Conservation (phyloP, 1,139 yeast genomes). For the Blastobotrys indianensis region DNA sequence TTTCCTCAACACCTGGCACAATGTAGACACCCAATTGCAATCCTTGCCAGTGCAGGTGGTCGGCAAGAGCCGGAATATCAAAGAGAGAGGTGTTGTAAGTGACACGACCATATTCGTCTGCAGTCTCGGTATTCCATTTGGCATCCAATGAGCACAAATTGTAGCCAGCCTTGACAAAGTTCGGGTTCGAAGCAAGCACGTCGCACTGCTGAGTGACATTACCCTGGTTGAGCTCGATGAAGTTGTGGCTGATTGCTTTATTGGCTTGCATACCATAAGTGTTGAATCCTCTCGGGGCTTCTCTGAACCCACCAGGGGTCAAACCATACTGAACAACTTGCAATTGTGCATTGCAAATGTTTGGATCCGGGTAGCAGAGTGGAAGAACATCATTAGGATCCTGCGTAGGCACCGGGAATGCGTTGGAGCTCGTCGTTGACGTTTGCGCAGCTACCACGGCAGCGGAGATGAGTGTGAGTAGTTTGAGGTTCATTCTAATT, state of each 20-base stretch:
- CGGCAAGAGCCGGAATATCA: conserved; percentile 10
- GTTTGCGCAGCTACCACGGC: neutral
- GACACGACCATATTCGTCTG: conserved; percentile 12
- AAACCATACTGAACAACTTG: conserved; percentile 8
- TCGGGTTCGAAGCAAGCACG: conserved; percentile 5
- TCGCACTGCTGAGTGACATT: conserved; percentile 10
- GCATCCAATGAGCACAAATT: conserved; percentile 13
- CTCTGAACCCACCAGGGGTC: conserved; percentile 9
- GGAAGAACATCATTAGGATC: neutral
- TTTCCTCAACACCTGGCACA: conserved; percentile 12
- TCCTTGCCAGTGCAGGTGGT: conserved; percentile 8
- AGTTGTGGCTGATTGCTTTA: conserved; percentile 5
- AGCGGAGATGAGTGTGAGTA: neutral
- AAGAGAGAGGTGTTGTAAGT: conserved; percentile 7
- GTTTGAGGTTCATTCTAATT: no score
- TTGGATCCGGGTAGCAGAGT: conserved; percentile 1
- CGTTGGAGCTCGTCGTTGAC: neutral
- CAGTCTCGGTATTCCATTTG: conserved; percentile 10
- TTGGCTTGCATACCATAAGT: conserved; percentile 13
- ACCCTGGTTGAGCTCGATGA: conserved; percentile 8
- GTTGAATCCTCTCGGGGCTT: conserved; percentile 12
- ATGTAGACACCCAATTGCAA: conserved; percentile 13
- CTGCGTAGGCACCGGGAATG: neutral
- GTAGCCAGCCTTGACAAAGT: conserved; percentile 9
- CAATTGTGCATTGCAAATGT: neutral